phyloP scores from a whole-genome alignment of 2,329 filamentous ascomycete species.

The Neofusicoccum kwambonambiense region DNA sequence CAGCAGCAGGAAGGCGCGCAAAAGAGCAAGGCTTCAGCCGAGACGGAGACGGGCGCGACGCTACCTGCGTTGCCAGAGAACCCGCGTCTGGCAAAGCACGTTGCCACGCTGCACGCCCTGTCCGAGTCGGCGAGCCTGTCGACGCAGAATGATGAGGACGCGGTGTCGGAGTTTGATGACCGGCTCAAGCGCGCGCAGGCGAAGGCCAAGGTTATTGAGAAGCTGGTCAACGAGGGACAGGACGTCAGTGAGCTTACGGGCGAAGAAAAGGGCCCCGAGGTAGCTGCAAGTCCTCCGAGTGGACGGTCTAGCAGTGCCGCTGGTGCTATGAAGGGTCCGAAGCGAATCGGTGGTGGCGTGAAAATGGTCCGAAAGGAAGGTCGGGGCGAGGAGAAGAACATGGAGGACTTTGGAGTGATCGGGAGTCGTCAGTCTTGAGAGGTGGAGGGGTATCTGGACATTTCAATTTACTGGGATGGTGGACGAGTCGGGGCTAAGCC shows the following conservation, averaged over 20 bases:
- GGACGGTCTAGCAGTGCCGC: not conserved
- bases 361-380: slow-evolving; percentile 22
- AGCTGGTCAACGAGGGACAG: slow-evolving; percentile 47
- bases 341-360: slow-evolving; percentile 7
- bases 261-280: not conserved
- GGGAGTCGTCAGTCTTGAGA: not conserved
- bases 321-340: slow-evolving; percentile 21
- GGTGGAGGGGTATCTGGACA: no score
- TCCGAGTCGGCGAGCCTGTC: slow-evolving; percentile 76
- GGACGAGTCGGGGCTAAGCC: no score
- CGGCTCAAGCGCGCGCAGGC: slow-evolving; percentile 77
- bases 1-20: not conserved
- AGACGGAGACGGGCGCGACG: not conserved
- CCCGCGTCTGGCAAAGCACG: slow-evolving; percentile 71
- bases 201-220: slow-evolving; percentile 83
- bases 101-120: slow-evolving; percentile 71
- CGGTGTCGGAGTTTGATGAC: slow-evolving; percentile 89
- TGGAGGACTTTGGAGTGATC: slow-evolving; percentile 36
- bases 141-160: slow-evolving; percentile 81
- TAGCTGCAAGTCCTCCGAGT: not conserved
- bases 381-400: slow-evolving; percentile 25
- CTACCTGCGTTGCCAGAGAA: slow-evolving; percentile 51
- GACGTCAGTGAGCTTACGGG: not conserved
- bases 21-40: not conserved
- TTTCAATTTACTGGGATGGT: not conserved